These are phyloP conservation scores for Candida albicans DNA, from an alignment of 1,139 yeast species.

Conservation along the genomic window DNA sequence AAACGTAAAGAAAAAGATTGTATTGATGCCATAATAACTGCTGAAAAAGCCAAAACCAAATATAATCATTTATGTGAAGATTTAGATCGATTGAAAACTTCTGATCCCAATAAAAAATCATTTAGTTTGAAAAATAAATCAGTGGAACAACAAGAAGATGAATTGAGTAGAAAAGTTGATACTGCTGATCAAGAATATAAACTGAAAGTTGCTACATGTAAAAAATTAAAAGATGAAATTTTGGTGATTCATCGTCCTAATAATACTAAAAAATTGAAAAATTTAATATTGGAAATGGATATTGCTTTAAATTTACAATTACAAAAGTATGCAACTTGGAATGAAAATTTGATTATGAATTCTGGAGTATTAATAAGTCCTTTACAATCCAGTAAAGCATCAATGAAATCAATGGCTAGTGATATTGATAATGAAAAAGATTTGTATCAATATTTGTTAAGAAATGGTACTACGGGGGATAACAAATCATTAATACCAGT, in stretches of 20 bases:
- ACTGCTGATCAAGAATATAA: constrained; percentile 84
- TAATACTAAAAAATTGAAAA: constrained; percentile 68
- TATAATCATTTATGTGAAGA: constrained; percentile 83
- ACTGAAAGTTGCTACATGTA: constrained; percentile 70
- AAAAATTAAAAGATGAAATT: constrained; percentile 72
- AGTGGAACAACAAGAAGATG: constrained; percentile 90
- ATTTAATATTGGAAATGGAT: constrained; percentile 81
- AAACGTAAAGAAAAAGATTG: constrained; percentile 81
- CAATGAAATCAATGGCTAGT: constrained; percentile 75
- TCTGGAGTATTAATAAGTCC: constrained; percentile 85
- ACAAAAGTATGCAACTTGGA: constrained; percentile 84
- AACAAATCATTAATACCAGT: constrained; percentile 54
- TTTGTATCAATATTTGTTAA: constrained; percentile 65
- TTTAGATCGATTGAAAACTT: constrained; percentile 73
- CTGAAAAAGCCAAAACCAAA: constrained; percentile 85
- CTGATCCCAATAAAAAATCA: constrained; percentile 82
- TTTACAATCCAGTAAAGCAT: constrained; percentile 51
- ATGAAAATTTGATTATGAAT: constrained; percentile 79
- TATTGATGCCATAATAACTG: constrained; percentile 72
- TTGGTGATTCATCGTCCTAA: constrained; percentile 75
- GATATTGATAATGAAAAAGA: constrained; percentile 83
- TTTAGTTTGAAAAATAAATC: constrained; percentile 78
- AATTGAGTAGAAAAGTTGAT: constrained; percentile 75
- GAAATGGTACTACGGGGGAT: constrained; percentile 39
- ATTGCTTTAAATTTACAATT: constrained; percentile 85